Evolutionary conservation across 305 asterid species (phyloP).

Genomic region (Fraxinus dipetala): DNA sequence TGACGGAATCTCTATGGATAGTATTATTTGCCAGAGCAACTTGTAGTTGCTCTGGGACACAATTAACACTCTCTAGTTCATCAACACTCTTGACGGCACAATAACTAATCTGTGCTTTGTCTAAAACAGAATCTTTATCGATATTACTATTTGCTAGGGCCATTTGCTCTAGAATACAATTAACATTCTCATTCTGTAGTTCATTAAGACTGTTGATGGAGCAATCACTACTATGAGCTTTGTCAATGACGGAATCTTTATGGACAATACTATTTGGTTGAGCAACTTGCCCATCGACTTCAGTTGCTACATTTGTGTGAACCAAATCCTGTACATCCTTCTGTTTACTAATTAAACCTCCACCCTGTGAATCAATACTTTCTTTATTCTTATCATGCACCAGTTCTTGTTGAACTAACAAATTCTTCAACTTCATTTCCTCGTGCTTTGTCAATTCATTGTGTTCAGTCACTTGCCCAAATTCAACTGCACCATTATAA

Average conservation of each 20-base stretch:
- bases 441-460: constrained; percentile 24
- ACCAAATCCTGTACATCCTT: constrained; percentile 24
- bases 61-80: constrained; percentile 28
- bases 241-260: constrained; percentile 30
- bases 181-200: constrained; percentile 28
- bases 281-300: constrained; percentile 25
- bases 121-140: constrained; percentile 26
- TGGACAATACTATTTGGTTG: constrained; percentile 17
- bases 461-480: constrained; percentile 25
- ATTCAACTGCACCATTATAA: constrained; percentile 28
- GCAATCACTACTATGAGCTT: constrained; percentile 21
- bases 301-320: constrained; percentile 8
- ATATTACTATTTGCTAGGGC: constrained; percentile 19
- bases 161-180: constrained; percentile 17
- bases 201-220: constrained; percentile 27
- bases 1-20: constrained; percentile 24
- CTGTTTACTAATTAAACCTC: constrained; percentile 21
- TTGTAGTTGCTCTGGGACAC: constrained; percentile 16
- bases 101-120: constrained; percentile 25
- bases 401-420: constrained; percentile 26
- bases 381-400: constrained; percentile 25
- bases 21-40: constrained; percentile 19
- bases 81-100: constrained; percentile 23
- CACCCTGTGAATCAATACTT: constrained; percentile 9
- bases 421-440: constrained; percentile 20